Evolutionary conservation across 2,329 filamentous ascomycete species (phyloP), one percentile per base, ranked within the genome.

Genomic region (Aspergillus cejpii): DNA sequence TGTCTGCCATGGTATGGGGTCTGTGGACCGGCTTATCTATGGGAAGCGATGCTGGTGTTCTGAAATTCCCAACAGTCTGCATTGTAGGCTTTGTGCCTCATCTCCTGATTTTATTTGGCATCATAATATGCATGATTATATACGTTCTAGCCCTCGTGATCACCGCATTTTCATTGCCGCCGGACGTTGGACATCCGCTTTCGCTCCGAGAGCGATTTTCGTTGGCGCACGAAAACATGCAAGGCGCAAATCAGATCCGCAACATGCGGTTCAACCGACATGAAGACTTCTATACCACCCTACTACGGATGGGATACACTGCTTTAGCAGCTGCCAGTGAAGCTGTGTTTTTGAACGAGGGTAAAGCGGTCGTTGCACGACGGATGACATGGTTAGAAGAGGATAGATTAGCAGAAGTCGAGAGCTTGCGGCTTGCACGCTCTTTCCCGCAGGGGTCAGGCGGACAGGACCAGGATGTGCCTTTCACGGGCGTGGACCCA

Each of bases 41-140:
- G n/a, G 64, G 64, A 36, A 66, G 65, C 21, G 69, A 68, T 52
- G 67, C 54, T 42, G 84, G 87, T 3, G 74, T 95, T 8, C 74
- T 96, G 33, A 80, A 87, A 49, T 96, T 94, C 53, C 92, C 92
- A 3, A 96, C 90, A 0, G 89, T 97, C 31, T 96, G 87, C 59
- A 89, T 97, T 47, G 85, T 97, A 23, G 88, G 91, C 1, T 96
- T 97, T 63, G 85, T 97, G 27, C 92, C 92, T 1, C 91, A 97
- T 64, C 75, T 97, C n/a, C 72, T 95, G 19, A 87, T 97, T 10
- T 68, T 97, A 1, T 58, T 78, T 6, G 92, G 91, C 0, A 95
- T 96, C 37, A 47, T 80, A 4, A 70, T 84, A 12, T 97, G 92
- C 61, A 74, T 79, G 2, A 60, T 74, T 6, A 94, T 98, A 38